Evolutionary conservation across 1,284 basidiomycete species (phyloP).

Genomic region (Schizopora paradoxa): DNA sequence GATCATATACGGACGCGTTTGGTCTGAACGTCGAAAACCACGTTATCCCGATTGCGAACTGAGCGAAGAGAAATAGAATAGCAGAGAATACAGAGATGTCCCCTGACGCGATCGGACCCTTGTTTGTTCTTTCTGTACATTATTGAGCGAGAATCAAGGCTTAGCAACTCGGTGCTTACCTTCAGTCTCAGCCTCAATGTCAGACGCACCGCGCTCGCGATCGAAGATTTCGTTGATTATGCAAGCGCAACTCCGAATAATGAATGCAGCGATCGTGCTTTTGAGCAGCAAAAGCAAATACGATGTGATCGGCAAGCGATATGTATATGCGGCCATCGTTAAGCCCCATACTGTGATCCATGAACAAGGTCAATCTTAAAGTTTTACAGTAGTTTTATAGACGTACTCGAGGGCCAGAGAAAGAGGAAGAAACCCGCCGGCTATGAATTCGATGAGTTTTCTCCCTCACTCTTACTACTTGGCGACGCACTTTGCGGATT

Average conservation of each 20-base stretch:
- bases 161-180: no score
- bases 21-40: slow-evolving; percentile 23
- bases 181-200: no score
- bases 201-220: slow-evolving; percentile 19
- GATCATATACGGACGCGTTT: slow-evolving; percentile 19
- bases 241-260: slow-evolving; percentile 13
- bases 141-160: slow-evolving; percentile 3
- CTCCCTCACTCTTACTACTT: neutral
- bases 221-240: slow-evolving; percentile 22
- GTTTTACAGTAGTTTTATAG: neutral
- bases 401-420: slow-evolving; percentile 13
- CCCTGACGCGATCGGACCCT: slow-evolving; percentile 44
- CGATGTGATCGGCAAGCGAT: neutral
- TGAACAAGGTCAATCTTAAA: neutral
- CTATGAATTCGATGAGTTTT: neutral
- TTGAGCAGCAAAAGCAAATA: slow-evolving; percentile 5
- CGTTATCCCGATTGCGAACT: slow-evolving; percentile 34
- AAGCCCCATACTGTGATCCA: slow-evolving; percentile 8
- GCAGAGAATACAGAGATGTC: slow-evolving; percentile 38
- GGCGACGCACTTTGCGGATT: slow-evolving; percentile 9
- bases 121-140: slow-evolving; percentile 40
- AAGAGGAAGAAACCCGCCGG: slow-evolving; percentile 10
- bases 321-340: slow-evolving; percentile 8
- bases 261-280: slow-evolving; percentile 6
- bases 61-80: slow-evolving; percentile 34